Percentiles rank a stretch among this genome's conserved stretches.
Conservation (phyloP, 2,329 filamentous ascomycete genomes). For the Phialocephala sp. region DNA sequence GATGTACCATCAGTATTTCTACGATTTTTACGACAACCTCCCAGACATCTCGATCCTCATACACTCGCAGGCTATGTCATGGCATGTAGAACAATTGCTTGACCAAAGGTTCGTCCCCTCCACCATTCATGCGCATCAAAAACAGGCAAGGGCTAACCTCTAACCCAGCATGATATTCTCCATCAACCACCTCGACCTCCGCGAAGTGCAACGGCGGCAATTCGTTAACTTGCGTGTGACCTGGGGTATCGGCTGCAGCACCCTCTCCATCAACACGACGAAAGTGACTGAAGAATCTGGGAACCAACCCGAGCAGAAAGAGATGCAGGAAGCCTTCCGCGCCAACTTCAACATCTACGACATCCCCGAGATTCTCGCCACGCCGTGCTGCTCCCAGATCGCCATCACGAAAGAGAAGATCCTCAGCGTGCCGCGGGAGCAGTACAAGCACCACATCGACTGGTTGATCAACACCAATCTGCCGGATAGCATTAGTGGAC, state of each 20-base stretch:
- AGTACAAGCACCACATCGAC: conserved; percentile 61
- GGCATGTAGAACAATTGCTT: conserved; percentile 35
- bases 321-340: conserved; percentile 34
- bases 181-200: conserved; percentile 34
- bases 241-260: conserved; percentile 61
- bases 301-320: conserved; percentile 25
- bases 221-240: conserved; percentile 66
- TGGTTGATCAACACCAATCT: conserved; percentile 63
- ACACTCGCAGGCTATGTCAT: conserved; percentile 53
- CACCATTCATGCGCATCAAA: no score
- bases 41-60: conserved; percentile 37
- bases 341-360: conserved; percentile 35
- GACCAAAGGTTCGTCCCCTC: conserved; percentile 25
- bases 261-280: conserved; percentile 42
- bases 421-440: conserved; percentile 51
- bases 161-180: conserved; percentile 29
- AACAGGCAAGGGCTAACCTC: neutral
- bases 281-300: conserved; percentile 28
- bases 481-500: conserved; percentile 59
- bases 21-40: conserved; percentile 63
- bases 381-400: conserved; percentile 69
- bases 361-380: conserved; percentile 56
- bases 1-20: conserved; percentile 57
- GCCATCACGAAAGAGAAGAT: conserved; percentile 61
- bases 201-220: conserved; percentile 54